Base-by-base conservation (phyloP, 768 basidiomycete genomes). In the Tephrocybe sp. region DNA sequence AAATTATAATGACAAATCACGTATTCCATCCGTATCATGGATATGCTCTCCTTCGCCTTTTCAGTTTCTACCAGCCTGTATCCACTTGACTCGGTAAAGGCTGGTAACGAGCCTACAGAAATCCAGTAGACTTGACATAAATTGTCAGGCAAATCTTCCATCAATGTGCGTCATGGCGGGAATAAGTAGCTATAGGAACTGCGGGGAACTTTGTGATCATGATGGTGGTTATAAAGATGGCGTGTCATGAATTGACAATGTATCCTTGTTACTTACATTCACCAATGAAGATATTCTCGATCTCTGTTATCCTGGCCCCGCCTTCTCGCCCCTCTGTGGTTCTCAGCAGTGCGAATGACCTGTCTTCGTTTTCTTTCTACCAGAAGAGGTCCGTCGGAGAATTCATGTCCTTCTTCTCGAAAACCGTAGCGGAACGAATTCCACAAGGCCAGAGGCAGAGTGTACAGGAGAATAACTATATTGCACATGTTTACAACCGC, bases 331-430 rank as follows among this genome's bases (percentile, higher is more conserved):
- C 86, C 13, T 75, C 79, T n/a, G 79, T 79, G 4, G 66, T 84
- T 26, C 82, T 98, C 25, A 74, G 76, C 56, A 78, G 71, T 31
- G 84, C 87, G 13, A 82, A 77, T 36, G 96, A 98, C 64, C 79
- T 98, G 12, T 89, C 87, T 22, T 87, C 87, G 9, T 98, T 95
- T 75, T 87, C 88, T 25, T 98, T 98, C 76, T 97, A 95, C 69
- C 93, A 97, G 72, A 77, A 81, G 54, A 86, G 91, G 39, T 84
- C 88, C 15, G 84, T 96, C 44, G 82, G 76, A 44, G 96, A 98
- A 72, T 98, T 98, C 70, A 80, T 98, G 83, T 78, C 82, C 21
- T 98, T 98, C 79, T 88, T 97, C 68, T 83, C 88, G 38, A 92
- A 86, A 78, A 98, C 94, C 1, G 92, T 98, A 26, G 85, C 84